These are phyloP conservation scores for Vitellaria paradoxa DNA, from an alignment of 179 eudicot genomes.

Conservation along the genomic window DNA sequence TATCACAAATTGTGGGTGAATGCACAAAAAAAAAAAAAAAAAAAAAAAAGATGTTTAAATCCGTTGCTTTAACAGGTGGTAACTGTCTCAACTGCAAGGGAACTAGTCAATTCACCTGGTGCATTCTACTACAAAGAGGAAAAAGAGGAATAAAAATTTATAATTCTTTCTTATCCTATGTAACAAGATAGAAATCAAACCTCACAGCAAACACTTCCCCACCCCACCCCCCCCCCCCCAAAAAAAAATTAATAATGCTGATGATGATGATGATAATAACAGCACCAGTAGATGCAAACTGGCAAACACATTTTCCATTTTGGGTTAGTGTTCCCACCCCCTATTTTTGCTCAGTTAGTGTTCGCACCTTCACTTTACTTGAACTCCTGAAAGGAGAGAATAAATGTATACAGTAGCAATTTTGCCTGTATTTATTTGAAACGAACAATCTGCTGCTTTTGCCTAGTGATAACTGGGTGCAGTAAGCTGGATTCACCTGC, in stretches of 20 bases:
- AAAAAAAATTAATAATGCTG: too few relatives aligned
- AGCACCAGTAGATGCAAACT: background rate
- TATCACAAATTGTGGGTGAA: background rate
- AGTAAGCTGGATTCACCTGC: background rate
- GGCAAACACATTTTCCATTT: background rate
- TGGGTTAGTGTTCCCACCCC: background rate
- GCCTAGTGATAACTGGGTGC: too few relatives aligned
- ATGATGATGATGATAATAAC: too few relatives aligned
- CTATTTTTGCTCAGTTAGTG: too few relatives aligned
- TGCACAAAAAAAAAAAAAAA: background rate
- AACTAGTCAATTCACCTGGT: background rate
- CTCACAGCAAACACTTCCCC: too few relatives aligned
- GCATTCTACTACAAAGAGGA: background rate
- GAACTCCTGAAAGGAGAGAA: too few relatives aligned
- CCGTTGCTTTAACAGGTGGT: background rate
- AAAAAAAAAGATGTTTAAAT: background rate
- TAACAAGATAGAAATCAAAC: background rate
- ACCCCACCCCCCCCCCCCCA: too few relatives aligned
- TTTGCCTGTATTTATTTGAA: too few relatives aligned
- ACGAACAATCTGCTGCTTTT: too few relatives aligned
- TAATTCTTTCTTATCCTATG: background rate
- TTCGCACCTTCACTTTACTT: too few relatives aligned
- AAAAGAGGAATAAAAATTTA: background rate
- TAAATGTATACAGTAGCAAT: too few relatives aligned
- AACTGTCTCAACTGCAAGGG: background rate